Evolutionary conservation across 2,329 filamentous ascomycete genomes (phyloP).

Genomic region (Helminthosporium solani): DNA sequence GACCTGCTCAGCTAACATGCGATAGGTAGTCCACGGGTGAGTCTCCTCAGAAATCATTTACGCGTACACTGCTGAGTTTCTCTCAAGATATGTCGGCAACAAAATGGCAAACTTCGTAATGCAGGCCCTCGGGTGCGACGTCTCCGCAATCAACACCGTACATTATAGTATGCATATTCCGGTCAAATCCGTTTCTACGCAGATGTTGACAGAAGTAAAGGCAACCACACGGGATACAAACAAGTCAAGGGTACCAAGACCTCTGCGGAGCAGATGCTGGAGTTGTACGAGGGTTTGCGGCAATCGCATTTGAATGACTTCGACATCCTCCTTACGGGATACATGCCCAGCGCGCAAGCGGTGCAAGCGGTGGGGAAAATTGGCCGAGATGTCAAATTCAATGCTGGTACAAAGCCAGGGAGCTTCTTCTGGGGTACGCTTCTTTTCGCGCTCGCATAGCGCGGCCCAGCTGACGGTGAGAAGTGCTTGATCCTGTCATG

Average conservation of each 20-base stretch:
- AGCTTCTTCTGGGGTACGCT: slow-evolving; percentile 79
- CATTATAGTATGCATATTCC: slow-evolving; percentile 75
- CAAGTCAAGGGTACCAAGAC: slow-evolving; percentile 84
- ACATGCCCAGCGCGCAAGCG: slow-evolving; percentile 82
- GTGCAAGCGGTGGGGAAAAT: slow-evolving; percentile 84
- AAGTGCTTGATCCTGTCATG: slow-evolving; percentile 95
- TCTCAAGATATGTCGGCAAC: slow-evolving; percentile 86
- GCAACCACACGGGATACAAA: slow-evolving; percentile 91
- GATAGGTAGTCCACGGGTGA: slow-evolving; percentile 72
- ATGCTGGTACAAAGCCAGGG: slow-evolving; percentile 62
- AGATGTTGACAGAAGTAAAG: slow-evolving; percentile 48
- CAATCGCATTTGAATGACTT: slow-evolving; percentile 85
- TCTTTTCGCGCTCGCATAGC: neutral
- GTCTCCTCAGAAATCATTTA: slow-evolving; percentile 31
- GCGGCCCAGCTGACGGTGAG: slow-evolving; percentile 15
- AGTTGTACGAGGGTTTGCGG: slow-evolving; percentile 81
- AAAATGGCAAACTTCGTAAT: slow-evolving; percentile 95
- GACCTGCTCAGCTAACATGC: slow-evolving; percentile 26
- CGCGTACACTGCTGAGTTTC: slow-evolving; percentile 21
- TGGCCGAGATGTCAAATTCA: slow-evolving; percentile 73
- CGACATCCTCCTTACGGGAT: slow-evolving; percentile 92
- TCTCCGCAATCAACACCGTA: slow-evolving; percentile 91
- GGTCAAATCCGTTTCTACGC: neutral
- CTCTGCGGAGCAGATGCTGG: slow-evolving; percentile 76
- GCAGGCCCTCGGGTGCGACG: slow-evolving; percentile 90